A percentile compares a stretch with the other conserved stretches of the same genome.
Conservation (phyloP, 768 basidiomycete genomes). For the Collybia nuda region DNA sequence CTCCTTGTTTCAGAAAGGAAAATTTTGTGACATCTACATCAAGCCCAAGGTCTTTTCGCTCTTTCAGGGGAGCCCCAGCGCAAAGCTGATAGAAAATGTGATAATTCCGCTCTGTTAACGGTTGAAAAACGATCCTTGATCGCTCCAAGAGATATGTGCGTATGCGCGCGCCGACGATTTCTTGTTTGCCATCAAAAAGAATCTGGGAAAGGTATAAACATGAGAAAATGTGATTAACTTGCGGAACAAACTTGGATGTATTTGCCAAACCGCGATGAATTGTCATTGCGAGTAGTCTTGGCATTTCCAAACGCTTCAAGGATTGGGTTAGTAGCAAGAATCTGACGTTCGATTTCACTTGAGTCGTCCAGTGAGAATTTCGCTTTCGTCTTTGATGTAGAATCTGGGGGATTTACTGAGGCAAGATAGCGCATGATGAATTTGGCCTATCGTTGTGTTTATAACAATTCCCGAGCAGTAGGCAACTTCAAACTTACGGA, state of each 20-base stretch:
- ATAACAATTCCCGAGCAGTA: slow-evolving; percentile 4
- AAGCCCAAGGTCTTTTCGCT: slow-evolving; percentile 91
- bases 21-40: slow-evolving; percentile 86
- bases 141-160: slow-evolving; percentile 97
- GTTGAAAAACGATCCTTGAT: slow-evolving; percentile 96
- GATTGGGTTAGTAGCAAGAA: slow-evolving; percentile 98
- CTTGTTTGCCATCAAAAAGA: slow-evolving; percentile 92
- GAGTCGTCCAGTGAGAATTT: slow-evolving; percentile 81
- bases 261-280: slow-evolving; percentile 98
- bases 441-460: slow-evolving; percentile 64
- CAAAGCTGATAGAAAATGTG: slow-evolving; percentile 99
- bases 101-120: slow-evolving; percentile 95
- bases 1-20: slow-evolving; percentile 91
- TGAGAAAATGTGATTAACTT: neutral
- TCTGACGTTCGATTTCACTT: slow-evolving; percentile 95
- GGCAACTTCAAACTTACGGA: slow-evolving; percentile 51
- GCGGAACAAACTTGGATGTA: slow-evolving; percentile 84
- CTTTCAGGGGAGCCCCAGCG: slow-evolving; percentile 92
- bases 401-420: slow-evolving; percentile 86
- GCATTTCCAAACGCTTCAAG: slow-evolving; percentile 99
- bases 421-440: slow-evolving; percentile 99
- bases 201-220: slow-evolving; percentile 55
- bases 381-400: slow-evolving; percentile 58
- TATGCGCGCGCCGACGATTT: slow-evolving; percentile 98
- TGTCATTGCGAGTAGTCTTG: slow-evolving; percentile 98